Evolutionary conservation across 2,329 filamentous ascomycete genomes (phyloP).

Genomic region (Fusarium illudens): DNA sequence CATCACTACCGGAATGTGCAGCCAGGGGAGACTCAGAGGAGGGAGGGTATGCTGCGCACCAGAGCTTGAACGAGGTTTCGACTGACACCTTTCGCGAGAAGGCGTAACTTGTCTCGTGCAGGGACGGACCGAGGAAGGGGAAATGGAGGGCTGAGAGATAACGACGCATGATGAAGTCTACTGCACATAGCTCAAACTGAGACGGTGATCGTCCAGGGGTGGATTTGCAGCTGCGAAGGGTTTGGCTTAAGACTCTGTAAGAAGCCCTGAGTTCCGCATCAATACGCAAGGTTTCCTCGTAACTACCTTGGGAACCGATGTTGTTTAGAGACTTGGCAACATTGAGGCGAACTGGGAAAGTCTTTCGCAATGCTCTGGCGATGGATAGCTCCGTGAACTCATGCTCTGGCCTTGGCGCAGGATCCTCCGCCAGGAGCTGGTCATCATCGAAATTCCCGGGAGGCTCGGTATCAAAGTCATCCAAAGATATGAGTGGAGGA

Average conservation of each 20-base stretch:
- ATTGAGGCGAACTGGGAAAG: slow-evolving; percentile 54
- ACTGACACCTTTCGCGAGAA: slow-evolving; percentile 59
- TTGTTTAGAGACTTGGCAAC: slow-evolving; percentile 56
- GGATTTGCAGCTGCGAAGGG: slow-evolving; percentile 40
- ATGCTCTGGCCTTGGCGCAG: slow-evolving; percentile 45
- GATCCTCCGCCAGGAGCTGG: slow-evolving; percentile 48
- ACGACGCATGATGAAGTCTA: slow-evolving; percentile 62
- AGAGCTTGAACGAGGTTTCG: slow-evolving; percentile 59
- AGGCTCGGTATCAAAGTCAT: slow-evolving; percentile 58
- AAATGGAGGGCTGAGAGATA: slow-evolving; percentile 66
- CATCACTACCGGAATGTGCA: neutral
- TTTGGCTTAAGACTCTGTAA: slow-evolving; percentile 53
- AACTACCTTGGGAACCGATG: slow-evolving; percentile 48
- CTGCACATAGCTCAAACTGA: slow-evolving; percentile 53
- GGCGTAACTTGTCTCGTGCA: slow-evolving; percentile 55
- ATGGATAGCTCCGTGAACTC: slow-evolving; percentile 53
- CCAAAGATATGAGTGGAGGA: slow-evolving; percentile 53
- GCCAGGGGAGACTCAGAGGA: neutral
- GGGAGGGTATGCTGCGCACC: slow-evolving; percentile 49
- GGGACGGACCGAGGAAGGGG: slow-evolving; percentile 55
- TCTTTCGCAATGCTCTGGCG: slow-evolving; percentile 53
- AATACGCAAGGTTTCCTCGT: slow-evolving; percentile 55
- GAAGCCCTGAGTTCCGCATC: slow-evolving; percentile 52
- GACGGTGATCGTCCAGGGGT: slow-evolving; percentile 36
- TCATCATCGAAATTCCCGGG: slow-evolving; percentile 62